Base-by-base conservation (phyloP, 1,284 basidiomycete species). In the Ceratobasidium sp. region DNA sequence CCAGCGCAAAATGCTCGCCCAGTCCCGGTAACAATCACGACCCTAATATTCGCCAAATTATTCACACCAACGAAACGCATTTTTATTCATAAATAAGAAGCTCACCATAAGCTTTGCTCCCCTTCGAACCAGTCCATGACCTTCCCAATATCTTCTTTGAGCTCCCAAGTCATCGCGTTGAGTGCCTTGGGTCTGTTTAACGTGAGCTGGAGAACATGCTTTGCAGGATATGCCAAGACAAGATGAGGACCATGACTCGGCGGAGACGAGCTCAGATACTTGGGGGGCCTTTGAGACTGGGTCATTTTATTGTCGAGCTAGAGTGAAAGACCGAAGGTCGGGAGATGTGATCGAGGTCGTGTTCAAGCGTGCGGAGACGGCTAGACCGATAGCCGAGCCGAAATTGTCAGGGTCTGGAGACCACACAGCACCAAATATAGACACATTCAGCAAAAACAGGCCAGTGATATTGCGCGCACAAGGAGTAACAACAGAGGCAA, bases 1-100 rank as follows among this genome's bases (percentile, higher is more conserved):
- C 93, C 93, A 1, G 93, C 92, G 77, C 93, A 95, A 81, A 95
- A 96, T 0, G 87, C 81, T 52, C 89, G 87, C 2, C 91, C 92
- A 73, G 87, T 86, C 14, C 93, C 94, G 32, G 93, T 94, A 50
- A 96, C 79, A 77, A 96, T 85, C 47, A 85, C 87, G 11, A 91
- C 89, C 92, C 91, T 92, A 76, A 11, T 9, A 49, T 26, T 26
- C n/a, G 21, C 11, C 7, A 28, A 59, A 55, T 13, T 6, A 23
- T 30, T 21, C 41, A 38, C 28, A 13, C 11, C 35, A 18, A n/a
- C 3, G 46, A 43, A 69, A 13, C 43, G 28, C 46, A 38, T 7
- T 41, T 41, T n/a, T 9, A 44, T 8, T 32, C 26, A 21, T 16
- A 26, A 38, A 54, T 6, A 32, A 32, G 9, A 14, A 43, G 30